Percentiles rank a stretch among this genome's conserved stretches.
These are phyloP conservation scores for Curvularia sp. DNA, from an alignment of 2,329 filamentous ascomycete species.

Conservation along the genomic window DNA sequence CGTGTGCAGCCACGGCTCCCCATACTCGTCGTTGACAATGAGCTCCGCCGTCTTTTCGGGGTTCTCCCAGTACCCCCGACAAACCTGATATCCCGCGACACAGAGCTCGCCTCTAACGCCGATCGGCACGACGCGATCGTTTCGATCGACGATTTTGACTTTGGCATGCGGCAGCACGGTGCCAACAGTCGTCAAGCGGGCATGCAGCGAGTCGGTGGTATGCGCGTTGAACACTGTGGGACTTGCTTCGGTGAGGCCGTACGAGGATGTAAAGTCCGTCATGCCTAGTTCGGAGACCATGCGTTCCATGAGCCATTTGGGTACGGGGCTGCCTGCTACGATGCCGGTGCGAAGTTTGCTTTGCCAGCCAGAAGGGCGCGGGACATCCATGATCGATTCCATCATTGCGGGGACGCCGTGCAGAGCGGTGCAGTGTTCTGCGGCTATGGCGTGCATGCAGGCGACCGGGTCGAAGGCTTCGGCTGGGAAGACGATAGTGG, in stretches of 20 bases:
- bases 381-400: conserved; percentile 65
- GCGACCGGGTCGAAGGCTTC: conserved; percentile 73
- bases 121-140: conserved; percentile 70
- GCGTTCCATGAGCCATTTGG: conserved; percentile 75
- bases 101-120: conserved; percentile 77
- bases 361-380: conserved; percentile 56
- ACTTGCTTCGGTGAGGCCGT: conserved; percentile 75
- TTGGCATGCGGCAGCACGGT: conserved; percentile 75
- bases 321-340: conserved; percentile 79
- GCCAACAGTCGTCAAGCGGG: conserved; percentile 74
- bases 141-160: conserved; percentile 77
- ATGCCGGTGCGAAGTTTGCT: conserved; percentile 72
- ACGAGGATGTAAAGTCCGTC: conserved; percentile 68
- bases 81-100: conserved; percentile 79
- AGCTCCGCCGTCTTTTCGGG: conserved; percentile 76
- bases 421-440: conserved; percentile 67
- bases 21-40: conserved; percentile 70
- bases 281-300: conserved; percentile 76
- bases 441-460: conserved; percentile 68
- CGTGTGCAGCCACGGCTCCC: conserved; percentile 51
- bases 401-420: conserved; percentile 89
- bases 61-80: conserved; percentile 70
- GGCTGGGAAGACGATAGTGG: conserved; percentile 76
- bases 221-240: conserved; percentile 84
- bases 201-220: conserved; percentile 72